These are phyloP conservation scores for Fusarium bactridioides DNA, from an alignment of 2,329 filamentous ascomycete genomes.

Conservation along the genomic window DNA sequence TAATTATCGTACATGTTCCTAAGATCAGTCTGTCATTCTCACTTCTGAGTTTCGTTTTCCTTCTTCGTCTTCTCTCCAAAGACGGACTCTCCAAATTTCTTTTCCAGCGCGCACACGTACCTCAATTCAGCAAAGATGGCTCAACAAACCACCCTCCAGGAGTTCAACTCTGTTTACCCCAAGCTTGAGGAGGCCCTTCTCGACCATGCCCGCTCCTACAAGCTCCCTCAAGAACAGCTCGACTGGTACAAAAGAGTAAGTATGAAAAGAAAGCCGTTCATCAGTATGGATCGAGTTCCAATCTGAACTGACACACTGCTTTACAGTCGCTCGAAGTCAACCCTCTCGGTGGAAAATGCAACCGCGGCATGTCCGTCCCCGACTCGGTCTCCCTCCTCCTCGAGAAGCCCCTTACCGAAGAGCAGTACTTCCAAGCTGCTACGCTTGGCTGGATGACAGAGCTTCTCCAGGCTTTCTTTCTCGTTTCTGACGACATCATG, in stretches of 20 bases:
- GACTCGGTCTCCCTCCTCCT: constrained; percentile 87
- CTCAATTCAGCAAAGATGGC: constrained; percentile 56
- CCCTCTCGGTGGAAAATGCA: constrained; percentile 94
- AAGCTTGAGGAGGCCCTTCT: constrained; percentile 84
- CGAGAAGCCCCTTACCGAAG: constrained; percentile 71
- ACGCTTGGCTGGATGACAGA: constrained; percentile 97
- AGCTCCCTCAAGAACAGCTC: constrained; percentile 80
- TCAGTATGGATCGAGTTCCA: not conserved
- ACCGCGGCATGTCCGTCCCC: constrained; percentile 96
- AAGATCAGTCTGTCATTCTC: constrained; percentile 2
- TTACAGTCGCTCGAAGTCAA: constrained; percentile 77
- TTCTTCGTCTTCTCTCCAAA: constrained; percentile 2
- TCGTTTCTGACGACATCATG: constrained; percentile 99
- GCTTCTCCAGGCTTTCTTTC: constrained; percentile 97
- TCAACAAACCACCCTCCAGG: constrained; percentile 78
- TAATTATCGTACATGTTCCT: constrained; percentile 38
- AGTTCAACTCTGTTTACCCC: constrained; percentile 92
- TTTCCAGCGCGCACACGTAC: not conserved
- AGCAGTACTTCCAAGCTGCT: constrained; percentile 88
- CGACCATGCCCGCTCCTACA: constrained; percentile 80
- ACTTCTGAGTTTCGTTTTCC: constrained; percentile 8
- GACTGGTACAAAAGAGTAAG: constrained; percentile 86
- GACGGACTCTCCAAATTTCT: constrained; percentile 9
- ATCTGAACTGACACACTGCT: not conserved
- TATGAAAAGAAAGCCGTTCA: not conserved